Percentiles rank a stretch among this genome's conserved stretches.
Evolutionary conservation across 441 rosid genomes (phyloP).

Genomic region (Gossypium lobatum): DNA sequence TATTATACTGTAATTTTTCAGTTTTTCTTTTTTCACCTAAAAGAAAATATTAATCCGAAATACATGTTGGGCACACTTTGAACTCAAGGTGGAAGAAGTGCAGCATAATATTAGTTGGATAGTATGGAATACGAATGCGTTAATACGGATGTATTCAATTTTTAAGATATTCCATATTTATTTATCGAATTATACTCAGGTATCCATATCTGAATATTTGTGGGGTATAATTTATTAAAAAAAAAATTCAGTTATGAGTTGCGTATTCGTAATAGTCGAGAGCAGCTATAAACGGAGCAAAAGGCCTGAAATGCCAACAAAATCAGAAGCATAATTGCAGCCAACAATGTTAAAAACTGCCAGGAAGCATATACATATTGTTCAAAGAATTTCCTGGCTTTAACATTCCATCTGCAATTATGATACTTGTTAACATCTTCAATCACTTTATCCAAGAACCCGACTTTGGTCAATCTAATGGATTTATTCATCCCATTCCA

Average conservation of each 20-base stretch:
- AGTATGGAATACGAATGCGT: too few relatives aligned
- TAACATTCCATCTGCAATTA: constrained; percentile 50
- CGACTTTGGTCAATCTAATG: not conserved
- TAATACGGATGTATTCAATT: too few relatives aligned
- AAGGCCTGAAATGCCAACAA: constrained; percentile 42
- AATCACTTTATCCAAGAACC: not conserved
- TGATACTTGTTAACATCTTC: constrained; percentile 12
- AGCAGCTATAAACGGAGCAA: constrained; percentile 29
- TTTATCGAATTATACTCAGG: too few relatives aligned
- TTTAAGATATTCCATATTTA: too few relatives aligned
- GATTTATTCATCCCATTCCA: constrained; percentile 5
- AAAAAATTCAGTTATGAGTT: not conserved
- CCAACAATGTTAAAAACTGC: constrained; percentile 51
- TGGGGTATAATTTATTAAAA: not conserved
- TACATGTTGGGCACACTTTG: not conserved
- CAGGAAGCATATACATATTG: constrained; percentile 54
- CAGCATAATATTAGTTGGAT: too few relatives aligned
- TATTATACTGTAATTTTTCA: too few relatives aligned
- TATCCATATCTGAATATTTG: too few relatives aligned
- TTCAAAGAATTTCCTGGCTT: constrained; percentile 33
- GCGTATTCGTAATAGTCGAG: not conserved
- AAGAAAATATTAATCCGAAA: not conserved
- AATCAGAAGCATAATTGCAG: constrained; percentile 37
- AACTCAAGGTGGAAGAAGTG: not conserved
- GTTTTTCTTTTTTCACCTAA: too few relatives aligned